Evolutionary conservation across 1,284 basidiomycete genomes (phyloP).

Genomic region (Exobasidium cylindrosporum): DNA sequence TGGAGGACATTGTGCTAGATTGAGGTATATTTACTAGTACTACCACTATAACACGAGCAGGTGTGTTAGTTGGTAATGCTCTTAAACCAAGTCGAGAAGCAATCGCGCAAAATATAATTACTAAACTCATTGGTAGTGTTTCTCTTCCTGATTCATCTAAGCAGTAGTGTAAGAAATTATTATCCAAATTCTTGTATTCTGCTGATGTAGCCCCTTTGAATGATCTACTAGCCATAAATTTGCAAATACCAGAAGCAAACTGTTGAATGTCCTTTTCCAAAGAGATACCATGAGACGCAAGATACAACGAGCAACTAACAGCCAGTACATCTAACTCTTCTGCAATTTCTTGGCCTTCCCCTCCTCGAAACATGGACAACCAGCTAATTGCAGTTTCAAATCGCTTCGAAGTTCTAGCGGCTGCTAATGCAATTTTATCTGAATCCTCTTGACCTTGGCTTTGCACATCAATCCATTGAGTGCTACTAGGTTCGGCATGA

Average conservation of each 20-base stretch:
- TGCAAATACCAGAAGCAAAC: slow-evolving; percentile 19
- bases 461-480: not conserved
- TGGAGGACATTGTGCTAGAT: not conserved
- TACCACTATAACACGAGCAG: slow-evolving; percentile 28
- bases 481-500: not conserved
- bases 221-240: slow-evolving; percentile 27
- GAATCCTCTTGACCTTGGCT: not conserved
- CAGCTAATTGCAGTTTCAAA: slow-evolving; percentile 19
- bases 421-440: not conserved
- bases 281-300: slow-evolving; percentile 18
- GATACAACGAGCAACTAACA: slow-evolving; percentile 31
- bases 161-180: slow-evolving; percentile 31
- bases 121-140: slow-evolving; percentile 28
- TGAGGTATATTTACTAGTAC: not conserved
- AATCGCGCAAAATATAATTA: slow-evolving; percentile 31
- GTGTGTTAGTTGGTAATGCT: slow-evolving; percentile 32
- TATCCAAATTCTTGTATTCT: slow-evolving; percentile 29
- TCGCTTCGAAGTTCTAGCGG: not conserved
- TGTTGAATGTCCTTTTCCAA: not conserved
- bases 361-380: slow-evolving; percentile 33
- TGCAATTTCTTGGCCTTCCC: slow-evolving; percentile 22
- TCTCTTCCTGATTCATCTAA: slow-evolving; percentile 31
- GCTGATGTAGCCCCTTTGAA: slow-evolving; percentile 24
- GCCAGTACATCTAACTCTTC: slow-evolving; percentile 29
- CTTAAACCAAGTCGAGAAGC: slow-evolving; percentile 30